Conservation (phyloP, 495 filamentous ascomycete species). For the Symbiotaphrina buchneri region DNA sequence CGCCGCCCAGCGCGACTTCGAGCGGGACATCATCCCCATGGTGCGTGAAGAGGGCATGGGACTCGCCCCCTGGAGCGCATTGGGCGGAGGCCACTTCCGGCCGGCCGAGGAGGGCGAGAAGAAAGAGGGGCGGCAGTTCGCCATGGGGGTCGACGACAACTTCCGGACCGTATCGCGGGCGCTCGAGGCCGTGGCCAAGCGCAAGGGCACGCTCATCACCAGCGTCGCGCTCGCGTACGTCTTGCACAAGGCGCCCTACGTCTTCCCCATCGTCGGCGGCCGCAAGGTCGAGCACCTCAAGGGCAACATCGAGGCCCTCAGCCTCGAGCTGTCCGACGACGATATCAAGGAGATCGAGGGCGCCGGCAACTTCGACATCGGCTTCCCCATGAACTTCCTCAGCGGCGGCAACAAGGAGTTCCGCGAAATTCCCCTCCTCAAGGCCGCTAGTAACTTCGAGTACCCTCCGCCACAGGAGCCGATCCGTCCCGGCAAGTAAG, state of each 20-base stretch:
- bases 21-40: conserved; percentile 53
- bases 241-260: conserved; percentile 46
- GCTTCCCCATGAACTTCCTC: background rate
- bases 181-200: conserved; percentile 33
- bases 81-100: conserved; percentile 43
- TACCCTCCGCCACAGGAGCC: no score
- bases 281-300: conserved; percentile 43
- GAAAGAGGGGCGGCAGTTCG: conserved; percentile 12
- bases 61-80: conserved; percentile 35
- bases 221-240: conserved; percentile 50
- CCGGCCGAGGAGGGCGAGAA: conserved; percentile 15
- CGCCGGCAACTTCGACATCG: conserved; percentile 6
- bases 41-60: conserved; percentile 43
- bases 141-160: conserved; percentile 10
- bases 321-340: conserved; percentile 26
- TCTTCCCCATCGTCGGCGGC: conserved; percentile 55
- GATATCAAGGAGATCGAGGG: conserved; percentile 44
- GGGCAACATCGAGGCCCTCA: conserved; percentile 42
- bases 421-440: no score
- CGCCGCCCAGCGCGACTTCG: conserved; percentile 37
- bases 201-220: conserved; percentile 21
- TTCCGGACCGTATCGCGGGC: conserved; percentile 29
- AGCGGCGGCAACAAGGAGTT: background rate
- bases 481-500: no score
- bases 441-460: no score